Base-by-base conservation (phyloP, 805 yeast species). In the Saccharomyces jurei region DNA sequence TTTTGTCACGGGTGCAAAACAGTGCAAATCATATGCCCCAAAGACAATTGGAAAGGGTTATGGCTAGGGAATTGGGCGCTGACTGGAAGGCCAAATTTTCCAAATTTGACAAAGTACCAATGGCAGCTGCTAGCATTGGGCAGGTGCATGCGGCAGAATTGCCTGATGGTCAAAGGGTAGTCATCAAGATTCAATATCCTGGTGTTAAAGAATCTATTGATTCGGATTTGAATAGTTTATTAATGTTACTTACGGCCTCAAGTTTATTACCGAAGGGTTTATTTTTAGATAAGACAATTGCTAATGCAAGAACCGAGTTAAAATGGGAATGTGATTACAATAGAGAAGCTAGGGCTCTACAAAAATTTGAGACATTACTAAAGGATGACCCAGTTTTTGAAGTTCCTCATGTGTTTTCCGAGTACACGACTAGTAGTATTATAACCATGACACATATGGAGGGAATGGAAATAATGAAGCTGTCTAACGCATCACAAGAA, bases 251-350 rank as follows among this genome's bases (percentile, higher is more conserved):
- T 60, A 84, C 95, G 4, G 97, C 97, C 2, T 86, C 96, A 14
- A 77, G 89, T 28, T 72, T 94, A 57, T 75, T 94, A 48, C 99
- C 99, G 21, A 86, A 87, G 49, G 99, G 99, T 0, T 76, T 94
- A 61, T 94, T 89, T 65, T 77, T 95, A 48, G 98, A 94, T 60
- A 87, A 86, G 62, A 89, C 97, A 25, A 83, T 94, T 54, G 96
- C 87, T 25, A 92, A 90, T 70, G 98, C 99, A 1, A 79, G 99
- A 60, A 81, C 81, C 17, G 99, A 94, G 69, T 77, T 94, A 60
- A 90, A 89, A 62, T 92, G 98, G 98, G 99, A 94, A 72, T 92
- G 98, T 72, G 98, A 94, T 71, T 94, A 94, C 67, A 71, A 84
- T 27, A 81, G 98, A 60, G 99, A 94, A 70, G 96, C 97, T 1